phyloP scores from a whole-genome alignment of 768 basidiomycete species.

The Serendipita indica region DNA sequence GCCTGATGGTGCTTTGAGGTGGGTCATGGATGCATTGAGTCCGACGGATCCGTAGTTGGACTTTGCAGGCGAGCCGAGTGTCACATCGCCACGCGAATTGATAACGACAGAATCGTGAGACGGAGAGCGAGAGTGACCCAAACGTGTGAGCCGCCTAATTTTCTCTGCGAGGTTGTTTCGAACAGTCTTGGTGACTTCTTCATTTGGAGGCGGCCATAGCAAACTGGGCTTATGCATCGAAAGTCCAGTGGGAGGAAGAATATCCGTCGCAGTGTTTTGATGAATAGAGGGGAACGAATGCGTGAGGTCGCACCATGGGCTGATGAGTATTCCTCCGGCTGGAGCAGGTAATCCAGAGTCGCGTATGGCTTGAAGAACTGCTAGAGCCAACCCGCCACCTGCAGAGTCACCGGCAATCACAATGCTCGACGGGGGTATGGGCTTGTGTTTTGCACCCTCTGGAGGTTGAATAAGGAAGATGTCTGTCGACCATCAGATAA shows the following conservation, averaged over 20 bases:
- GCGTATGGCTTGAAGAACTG: constrained; percentile 75
- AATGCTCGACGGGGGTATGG: constrained; percentile 69
- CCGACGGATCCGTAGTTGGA: constrained; percentile 9
- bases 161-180: constrained; percentile 4
- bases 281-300: constrained; percentile 89
- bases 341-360: constrained; percentile 70
- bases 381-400: constrained; percentile 74
- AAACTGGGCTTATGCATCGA: constrained; percentile 13
- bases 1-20: neutral
- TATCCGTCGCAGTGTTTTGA: constrained; percentile 61
- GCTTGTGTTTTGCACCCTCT: constrained; percentile 52
- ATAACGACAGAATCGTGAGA: neutral
- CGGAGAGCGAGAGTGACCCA: constrained; percentile 1
- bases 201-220: constrained; percentile 14
- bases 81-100: neutral
- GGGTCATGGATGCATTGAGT: neutral
- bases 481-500: constrained; percentile 31
- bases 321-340: constrained; percentile 78
- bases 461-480: constrained; percentile 85
- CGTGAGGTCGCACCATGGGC: constrained; percentile 90
- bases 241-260: constrained; percentile 11
- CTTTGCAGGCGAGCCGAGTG: neutral
- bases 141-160: constrained; percentile 1
- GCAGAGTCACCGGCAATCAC: constrained; percentile 86
- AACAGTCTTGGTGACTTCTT: constrained; percentile 9